Evolutionary conservation across 1,284 basidiomycete genomes (phyloP), one percentile per base, ranked within the genome.

Genomic region (Coriolopsis trogii): DNA sequence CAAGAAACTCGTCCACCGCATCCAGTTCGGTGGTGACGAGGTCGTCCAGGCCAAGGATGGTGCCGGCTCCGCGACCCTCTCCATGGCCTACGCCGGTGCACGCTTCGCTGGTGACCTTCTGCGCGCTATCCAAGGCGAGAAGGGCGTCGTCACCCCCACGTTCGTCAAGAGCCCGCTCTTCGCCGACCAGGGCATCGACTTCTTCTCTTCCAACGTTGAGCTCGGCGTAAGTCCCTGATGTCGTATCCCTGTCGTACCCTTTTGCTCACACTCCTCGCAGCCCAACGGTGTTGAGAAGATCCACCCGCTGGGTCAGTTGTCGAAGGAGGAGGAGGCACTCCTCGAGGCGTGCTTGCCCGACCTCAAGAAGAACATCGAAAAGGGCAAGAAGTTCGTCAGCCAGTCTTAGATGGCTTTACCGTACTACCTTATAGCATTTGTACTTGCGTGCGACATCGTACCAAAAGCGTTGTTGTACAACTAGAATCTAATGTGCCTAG

Each of bases 21-120:
- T 98, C 70, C 96, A 98, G 75, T 98, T 93, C 67, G 96, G 96
- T 63, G 93, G 93, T 69, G 93, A 95, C 69, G 91, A 95, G 77
- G 92, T 94, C 63, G 93, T 95, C 70, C 85, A 93, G 76, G 93
- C 93, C 59, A 95, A 95, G 78, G 92, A 90, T 66, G 92, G 93
- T 62, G 81, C 89, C 36, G 91, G 93, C 39, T 87, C 84, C 29
- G 92, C 93, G 30, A 95, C 92, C 20, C 84, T 95, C 59, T 92
- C 89, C 26, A 95, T 95, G 92, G 92, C 91, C 46, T 93, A 89
- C 75, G 86, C 93, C 57, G 93, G 93, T 67, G 91, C 93, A 72
- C 91, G 90, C 75, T 98, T 96, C 74, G 80, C 94, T 56, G 80
- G 90, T 68, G 76, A 84, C 46, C 78, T 98, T 63, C 78, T 98